These are phyloP conservation scores for Fusarium pininemorale DNA, from an alignment of 2,329 filamentous ascomycete genomes.

Conservation along the genomic window DNA sequence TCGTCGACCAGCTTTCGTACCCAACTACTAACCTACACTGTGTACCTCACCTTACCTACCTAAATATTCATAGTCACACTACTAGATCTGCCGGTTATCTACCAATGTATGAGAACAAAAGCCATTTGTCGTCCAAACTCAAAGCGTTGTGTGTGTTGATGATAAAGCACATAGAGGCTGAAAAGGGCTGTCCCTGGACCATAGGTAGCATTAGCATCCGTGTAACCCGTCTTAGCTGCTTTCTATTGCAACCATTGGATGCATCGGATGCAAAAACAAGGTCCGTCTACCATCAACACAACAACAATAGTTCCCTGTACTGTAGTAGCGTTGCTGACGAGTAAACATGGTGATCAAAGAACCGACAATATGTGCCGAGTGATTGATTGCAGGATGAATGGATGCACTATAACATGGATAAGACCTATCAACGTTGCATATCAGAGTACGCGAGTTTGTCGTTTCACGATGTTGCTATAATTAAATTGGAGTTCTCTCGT, in stretches of 20 bases:
- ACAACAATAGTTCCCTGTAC: too few relatives aligned
- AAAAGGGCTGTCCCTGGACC: background rate
- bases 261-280: background rate
- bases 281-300: background rate
- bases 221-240: slow-evolving; percentile 2
- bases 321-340: background rate
- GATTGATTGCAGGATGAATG: background rate
- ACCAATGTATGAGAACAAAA: background rate
- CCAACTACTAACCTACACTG: background rate
- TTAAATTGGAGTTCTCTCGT: background rate
- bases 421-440: slow-evolving; percentile 3
- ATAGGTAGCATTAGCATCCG: slow-evolving; percentile 12
- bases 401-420: background rate
- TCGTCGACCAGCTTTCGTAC: background rate
- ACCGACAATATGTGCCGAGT: background rate
- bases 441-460: background rate
- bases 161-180: background rate
- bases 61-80: background rate
- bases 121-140: background rate
- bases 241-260: background rate
- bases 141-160: background rate
- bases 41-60: background rate
- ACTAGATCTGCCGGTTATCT: background rate
- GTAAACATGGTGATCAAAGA: background rate
- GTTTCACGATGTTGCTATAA: slow-evolving; percentile 16